phyloP scores from a whole-genome alignment of 2,329 filamentous ascomycete genomes.

The Pochonia chlamydosporia region DNA sequence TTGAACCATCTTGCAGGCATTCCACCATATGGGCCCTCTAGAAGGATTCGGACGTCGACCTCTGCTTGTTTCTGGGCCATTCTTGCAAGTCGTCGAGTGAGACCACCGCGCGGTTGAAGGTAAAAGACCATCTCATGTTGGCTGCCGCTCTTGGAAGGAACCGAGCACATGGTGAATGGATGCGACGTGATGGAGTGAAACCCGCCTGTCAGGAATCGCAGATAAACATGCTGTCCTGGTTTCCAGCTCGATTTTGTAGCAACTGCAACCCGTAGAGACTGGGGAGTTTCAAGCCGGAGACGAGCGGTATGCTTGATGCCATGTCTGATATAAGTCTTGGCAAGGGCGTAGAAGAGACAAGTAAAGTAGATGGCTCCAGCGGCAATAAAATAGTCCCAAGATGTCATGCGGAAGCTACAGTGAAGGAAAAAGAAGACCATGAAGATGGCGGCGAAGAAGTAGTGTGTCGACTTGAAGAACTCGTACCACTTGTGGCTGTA shows the following conservation, averaged over 20 bases:
- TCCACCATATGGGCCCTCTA: slow-evolving; percentile 57
- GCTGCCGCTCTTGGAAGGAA: slow-evolving; percentile 26
- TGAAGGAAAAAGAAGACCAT: slow-evolving; percentile 56
- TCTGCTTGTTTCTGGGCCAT: slow-evolving; percentile 31
- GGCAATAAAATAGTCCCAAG: slow-evolving; percentile 58
- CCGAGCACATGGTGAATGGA: slow-evolving; percentile 50
- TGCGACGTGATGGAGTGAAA: slow-evolving; percentile 40
- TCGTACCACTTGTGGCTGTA: slow-evolving; percentile 49
- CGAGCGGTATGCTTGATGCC: slow-evolving; percentile 38
- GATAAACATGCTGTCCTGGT: slow-evolving; percentile 49
- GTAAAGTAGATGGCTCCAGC: slow-evolving; percentile 30
- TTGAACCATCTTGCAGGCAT: slow-evolving; percentile 29
- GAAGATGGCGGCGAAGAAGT: slow-evolving; percentile 46
- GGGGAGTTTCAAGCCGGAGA: slow-evolving; percentile 32
- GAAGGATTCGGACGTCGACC: slow-evolving; percentile 34
- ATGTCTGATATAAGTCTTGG: slow-evolving; percentile 43
- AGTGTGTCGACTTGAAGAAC: slow-evolving; percentile 54
- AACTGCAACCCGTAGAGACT: slow-evolving; percentile 33
- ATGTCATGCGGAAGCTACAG: slow-evolving; percentile 48
- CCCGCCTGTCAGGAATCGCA: slow-evolving; percentile 43
- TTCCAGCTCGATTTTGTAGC: slow-evolving; percentile 39
- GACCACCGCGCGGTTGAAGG: slow-evolving; percentile 40
- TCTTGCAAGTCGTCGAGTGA: slow-evolving; percentile 41
- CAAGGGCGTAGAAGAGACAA: slow-evolving; percentile 38
- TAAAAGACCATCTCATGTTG: slow-evolving; percentile 51